Conservation (phyloP, 805 yeast species). For the Lachancea lanzarotensis region DNA sequence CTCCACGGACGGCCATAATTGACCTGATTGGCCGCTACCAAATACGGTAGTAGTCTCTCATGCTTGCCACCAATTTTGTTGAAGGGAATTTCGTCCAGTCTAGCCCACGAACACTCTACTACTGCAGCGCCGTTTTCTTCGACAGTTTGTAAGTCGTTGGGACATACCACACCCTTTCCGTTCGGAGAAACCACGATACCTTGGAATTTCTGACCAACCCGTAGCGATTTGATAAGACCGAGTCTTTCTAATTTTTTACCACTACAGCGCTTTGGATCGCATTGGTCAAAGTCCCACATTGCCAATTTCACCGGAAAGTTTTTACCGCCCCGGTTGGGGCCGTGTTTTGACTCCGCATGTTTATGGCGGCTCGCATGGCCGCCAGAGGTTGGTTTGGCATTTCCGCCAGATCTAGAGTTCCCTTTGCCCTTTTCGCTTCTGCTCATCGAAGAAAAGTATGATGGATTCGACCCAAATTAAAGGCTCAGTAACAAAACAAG, state of each 20-base stretch:
- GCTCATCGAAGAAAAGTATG: conserved; percentile 25
- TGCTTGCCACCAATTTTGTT: conserved; percentile 83
- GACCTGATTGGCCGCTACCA: conserved; percentile 95
- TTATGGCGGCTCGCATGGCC: conserved; percentile 37
- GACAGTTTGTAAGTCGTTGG: conserved; percentile 71
- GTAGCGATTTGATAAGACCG: conserved; percentile 69
- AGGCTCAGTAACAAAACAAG: too few species aligned
- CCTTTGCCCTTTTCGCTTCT: conserved; percentile 43
- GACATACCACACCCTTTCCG: conserved; percentile 85
- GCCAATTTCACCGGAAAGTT: conserved; percentile 80
- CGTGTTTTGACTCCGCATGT: conserved; percentile 33
- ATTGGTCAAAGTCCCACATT: conserved; percentile 99
- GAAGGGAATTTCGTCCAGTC: conserved; percentile 96
- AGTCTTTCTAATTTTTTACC: conserved; percentile 89
- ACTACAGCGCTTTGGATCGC: conserved; percentile 96
- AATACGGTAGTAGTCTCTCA: conserved; percentile 81
- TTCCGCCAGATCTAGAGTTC: conserved; percentile 51
- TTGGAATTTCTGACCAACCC: conserved; percentile 89
- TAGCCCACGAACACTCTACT: conserved; percentile 98
- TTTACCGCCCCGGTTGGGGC: conserved; percentile 16
- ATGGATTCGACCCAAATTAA: background rate
- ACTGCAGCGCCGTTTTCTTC: conserved; percentile 89
- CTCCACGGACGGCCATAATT: conserved; percentile 96
- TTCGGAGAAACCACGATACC: conserved; percentile 92
- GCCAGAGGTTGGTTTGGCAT: conserved; percentile 33